Conservation (phyloP, 371 early-diverging fungal genomes). For the Mucor lusitanicus region DNA sequence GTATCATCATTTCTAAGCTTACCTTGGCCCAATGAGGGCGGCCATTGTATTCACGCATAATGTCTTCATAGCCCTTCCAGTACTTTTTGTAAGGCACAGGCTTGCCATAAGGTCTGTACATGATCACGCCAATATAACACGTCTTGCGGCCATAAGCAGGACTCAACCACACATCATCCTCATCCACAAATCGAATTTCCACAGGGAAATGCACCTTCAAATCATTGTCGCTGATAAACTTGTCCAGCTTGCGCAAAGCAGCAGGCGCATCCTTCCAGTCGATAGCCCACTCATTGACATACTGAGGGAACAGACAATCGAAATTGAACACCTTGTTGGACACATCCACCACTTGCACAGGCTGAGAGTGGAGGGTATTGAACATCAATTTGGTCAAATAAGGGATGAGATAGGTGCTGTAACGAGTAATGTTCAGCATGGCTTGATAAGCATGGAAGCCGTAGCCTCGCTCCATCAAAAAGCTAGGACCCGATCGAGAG, state of each 20-base stretch:
- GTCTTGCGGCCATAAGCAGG: constrained; percentile 71
- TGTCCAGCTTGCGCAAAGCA: constrained; percentile 64
- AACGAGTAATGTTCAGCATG: constrained; percentile 63
- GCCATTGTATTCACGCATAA: constrained; percentile 74
- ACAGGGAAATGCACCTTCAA: constrained; percentile 78
- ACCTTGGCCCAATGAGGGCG: constrained; percentile 90
- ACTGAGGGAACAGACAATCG: constrained; percentile 84
- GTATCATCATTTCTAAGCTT: not conserved
- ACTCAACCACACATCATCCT: constrained; percentile 80
- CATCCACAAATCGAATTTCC: constrained; percentile 78
- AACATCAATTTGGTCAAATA: constrained; percentile 59
- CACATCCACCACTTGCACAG: constrained; percentile 59
- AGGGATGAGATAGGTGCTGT: constrained; percentile 63
- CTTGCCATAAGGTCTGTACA: constrained; percentile 80
- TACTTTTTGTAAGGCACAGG: constrained; percentile 76
- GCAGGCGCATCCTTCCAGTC: constrained; percentile 65
- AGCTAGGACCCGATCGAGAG: constrained; percentile 28
- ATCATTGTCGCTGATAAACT: constrained; percentile 56
- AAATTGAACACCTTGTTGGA: constrained; percentile 80
- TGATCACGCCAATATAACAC: constrained; percentile 85
- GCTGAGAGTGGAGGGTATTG: constrained; percentile 45
- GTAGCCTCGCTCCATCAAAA: constrained; percentile 55
- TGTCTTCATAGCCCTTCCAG: constrained; percentile 77
- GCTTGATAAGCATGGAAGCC: constrained; percentile 71
- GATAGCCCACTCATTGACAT: constrained; percentile 88